Percentiles rank a stretch among this genome's conserved stretches.
These are phyloP conservation scores for Delonix regia DNA, from an alignment of 306 rosid species.

Conservation along the genomic window DNA sequence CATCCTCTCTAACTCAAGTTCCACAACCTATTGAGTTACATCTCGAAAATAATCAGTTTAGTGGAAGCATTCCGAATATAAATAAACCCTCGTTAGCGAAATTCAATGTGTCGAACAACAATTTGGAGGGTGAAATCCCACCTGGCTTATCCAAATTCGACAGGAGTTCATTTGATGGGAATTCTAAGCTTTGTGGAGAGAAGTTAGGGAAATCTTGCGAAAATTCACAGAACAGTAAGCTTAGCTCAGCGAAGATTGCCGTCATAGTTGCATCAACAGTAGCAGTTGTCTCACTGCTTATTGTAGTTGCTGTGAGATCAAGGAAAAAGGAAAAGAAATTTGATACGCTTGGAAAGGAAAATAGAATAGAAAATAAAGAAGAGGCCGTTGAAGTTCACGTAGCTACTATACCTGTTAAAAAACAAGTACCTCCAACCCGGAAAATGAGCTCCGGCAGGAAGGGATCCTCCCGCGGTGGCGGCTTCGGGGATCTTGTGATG, in stretches of 20 bases:
- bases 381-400: conserved; percentile 53
- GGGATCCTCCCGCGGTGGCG: conserved; percentile 27
- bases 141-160: conserved; percentile 44
- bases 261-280: conserved; percentile 30
- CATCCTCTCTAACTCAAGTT: conserved; percentile 48
- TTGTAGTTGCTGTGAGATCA: conserved; percentile 31
- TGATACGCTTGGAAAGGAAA: background rate
- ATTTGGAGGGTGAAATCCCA: conserved; percentile 75
- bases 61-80: conserved; percentile 54
- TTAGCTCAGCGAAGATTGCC: conserved; percentile 26
- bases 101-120: conserved; percentile 59
- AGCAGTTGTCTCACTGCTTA: conserved; percentile 36
- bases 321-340: conserved; percentile 22
- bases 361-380: background rate
- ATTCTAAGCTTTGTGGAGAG: conserved; percentile 56
- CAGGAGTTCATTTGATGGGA: conserved; percentile 47
- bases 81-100: conserved; percentile 26
- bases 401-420: conserved; percentile 29
- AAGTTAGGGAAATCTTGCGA: conserved; percentile 45
- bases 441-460: conserved; percentile 31
- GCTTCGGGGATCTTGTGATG: conserved; percentile 50
- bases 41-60: conserved; percentile 65
- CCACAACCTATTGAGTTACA: conserved; percentile 53
- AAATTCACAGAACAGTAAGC: background rate
- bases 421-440: conserved; percentile 5